These are phyloP conservation scores for Aspergillus bertholletiae DNA, from an alignment of 495 filamentous ascomycete species.

Conservation along the genomic window DNA sequence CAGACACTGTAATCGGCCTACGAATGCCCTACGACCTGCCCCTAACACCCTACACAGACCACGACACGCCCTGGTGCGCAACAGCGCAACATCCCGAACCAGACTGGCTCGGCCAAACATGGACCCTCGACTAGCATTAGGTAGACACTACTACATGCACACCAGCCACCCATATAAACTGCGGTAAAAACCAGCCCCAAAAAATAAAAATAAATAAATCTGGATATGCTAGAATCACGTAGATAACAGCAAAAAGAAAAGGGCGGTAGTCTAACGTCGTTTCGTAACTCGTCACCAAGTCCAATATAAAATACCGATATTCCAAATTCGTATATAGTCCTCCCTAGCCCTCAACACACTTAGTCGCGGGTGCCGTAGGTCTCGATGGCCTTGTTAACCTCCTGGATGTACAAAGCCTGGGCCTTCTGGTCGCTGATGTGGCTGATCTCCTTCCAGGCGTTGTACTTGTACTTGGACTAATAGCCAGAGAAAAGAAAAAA, in stretches of 20 bases:
- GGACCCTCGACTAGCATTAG: slow-evolving; percentile 26
- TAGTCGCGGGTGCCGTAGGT: slow-evolving; percentile 50
- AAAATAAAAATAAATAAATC: no score
- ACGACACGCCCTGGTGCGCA: slow-evolving; percentile 78
- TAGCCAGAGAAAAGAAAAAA: no score
- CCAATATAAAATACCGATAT: background rate
- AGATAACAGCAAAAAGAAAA: background rate
- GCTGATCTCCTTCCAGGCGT: slow-evolving; percentile 66
- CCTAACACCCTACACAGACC: slow-evolving; percentile 55
- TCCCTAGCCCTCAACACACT: background rate
- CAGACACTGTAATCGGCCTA: slow-evolving; percentile 51
- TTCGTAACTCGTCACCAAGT: slow-evolving; percentile 6
- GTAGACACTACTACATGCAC: background rate
- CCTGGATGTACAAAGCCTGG: slow-evolving; percentile 70
- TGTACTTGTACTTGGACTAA: slow-evolving; percentile 76
- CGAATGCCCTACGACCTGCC: slow-evolving; percentile 85
- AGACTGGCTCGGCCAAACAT: slow-evolving; percentile 67
- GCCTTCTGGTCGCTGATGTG: slow-evolving; percentile 57
- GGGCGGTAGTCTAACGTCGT: background rate
- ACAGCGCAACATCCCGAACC: slow-evolving; percentile 55
- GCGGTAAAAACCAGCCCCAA: background rate
- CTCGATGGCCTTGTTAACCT: slow-evolving; percentile 65
- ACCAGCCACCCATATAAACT: background rate
- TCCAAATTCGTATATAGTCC: background rate
- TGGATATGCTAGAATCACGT: background rate